Evolutionary conservation across 2,329 filamentous ascomycete species (phyloP).

Genomic region (Cladophialophora immunda): DNA sequence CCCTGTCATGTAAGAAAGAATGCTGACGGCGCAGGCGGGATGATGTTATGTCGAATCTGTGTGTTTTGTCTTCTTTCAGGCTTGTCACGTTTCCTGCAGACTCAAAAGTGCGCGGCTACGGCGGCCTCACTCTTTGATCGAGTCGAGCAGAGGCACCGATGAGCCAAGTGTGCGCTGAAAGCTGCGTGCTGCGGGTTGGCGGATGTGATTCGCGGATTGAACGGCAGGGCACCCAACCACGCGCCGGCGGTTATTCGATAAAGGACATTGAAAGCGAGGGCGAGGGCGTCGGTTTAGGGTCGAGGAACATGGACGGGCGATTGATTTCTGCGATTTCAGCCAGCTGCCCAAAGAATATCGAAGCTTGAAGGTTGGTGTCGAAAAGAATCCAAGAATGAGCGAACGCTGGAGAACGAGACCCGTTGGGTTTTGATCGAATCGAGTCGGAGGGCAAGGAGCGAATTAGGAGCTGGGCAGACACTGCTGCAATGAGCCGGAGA

Average conservation of each 20-base stretch:
- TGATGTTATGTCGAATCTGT: slow-evolving; percentile 12
- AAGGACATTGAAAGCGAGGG: slow-evolving; percentile 21
- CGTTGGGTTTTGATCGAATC: slow-evolving; percentile 5
- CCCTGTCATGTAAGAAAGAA: slow-evolving; percentile 12
- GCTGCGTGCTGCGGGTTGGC: slow-evolving; percentile 29
- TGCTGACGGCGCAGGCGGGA: slow-evolving; percentile 14
- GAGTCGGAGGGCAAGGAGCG: slow-evolving; percentile 9
- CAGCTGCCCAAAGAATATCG: background rate
- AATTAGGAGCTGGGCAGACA: background rate
- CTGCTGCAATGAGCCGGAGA: slow-evolving; percentile 9
- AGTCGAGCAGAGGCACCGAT: slow-evolving; percentile 10
- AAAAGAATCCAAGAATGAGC: background rate
- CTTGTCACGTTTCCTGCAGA: slow-evolving; percentile 2
- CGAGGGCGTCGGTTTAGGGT: background rate
- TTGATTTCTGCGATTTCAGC: background rate
- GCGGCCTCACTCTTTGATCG: slow-evolving; percentile 10
- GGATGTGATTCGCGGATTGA: slow-evolving; percentile 29
- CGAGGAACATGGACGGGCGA: slow-evolving; percentile 1
- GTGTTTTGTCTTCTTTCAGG: slow-evolving; percentile 6
- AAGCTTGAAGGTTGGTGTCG: background rate
- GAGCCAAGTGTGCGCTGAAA: slow-evolving; percentile 27
- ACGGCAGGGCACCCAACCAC: slow-evolving; percentile 32
- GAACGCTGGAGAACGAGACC: background rate
- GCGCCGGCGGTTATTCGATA: slow-evolving; percentile 28
- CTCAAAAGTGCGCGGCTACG: slow-evolving; percentile 16